These are phyloP conservation scores for Corymbia maculata DNA, from an alignment of 345 rosid species.

Conservation along the genomic window DNA sequence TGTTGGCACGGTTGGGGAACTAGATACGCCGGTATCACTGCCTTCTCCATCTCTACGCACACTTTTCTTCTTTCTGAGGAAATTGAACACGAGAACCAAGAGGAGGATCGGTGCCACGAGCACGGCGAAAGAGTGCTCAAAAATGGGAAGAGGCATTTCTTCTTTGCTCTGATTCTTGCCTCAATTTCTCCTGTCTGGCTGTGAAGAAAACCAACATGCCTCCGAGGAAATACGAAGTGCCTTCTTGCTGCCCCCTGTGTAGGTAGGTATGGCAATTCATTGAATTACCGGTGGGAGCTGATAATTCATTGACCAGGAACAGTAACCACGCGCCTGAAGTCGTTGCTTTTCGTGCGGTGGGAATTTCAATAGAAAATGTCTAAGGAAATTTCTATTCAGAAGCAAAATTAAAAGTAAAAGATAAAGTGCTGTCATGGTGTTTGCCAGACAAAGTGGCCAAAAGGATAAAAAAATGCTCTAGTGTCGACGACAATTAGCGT, in stretches of 20 bases:
- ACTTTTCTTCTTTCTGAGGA: not conserved
- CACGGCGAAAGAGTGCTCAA: not conserved
- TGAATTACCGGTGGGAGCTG: not conserved
- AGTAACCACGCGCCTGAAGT: not conserved
- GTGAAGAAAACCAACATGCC: not conserved
- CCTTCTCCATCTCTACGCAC: not conserved
- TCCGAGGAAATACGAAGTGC: not conserved
- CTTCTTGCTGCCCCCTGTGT: not conserved
- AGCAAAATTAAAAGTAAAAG: not conserved
- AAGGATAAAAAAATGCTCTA: not conserved
- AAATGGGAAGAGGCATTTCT: not conserved
- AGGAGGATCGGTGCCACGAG: not conserved
- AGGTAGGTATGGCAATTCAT: not conserved
- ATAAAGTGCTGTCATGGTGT: not conserved
- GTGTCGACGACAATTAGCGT: not conserved
- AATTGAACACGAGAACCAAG: not conserved
- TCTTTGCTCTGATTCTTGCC: not conserved
- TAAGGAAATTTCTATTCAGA: not conserved
- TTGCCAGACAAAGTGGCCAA: not conserved
- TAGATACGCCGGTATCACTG: not conserved
- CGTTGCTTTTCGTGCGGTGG: not conserved
- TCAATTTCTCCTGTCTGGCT: not conserved
- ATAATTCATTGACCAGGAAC: not conserved
- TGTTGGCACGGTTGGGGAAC: not conserved
- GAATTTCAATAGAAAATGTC: not conserved